These are phyloP conservation scores for Raphanus hybrid DNA, from an alignment of 441 rosid species.

Conservation along the genomic window DNA sequence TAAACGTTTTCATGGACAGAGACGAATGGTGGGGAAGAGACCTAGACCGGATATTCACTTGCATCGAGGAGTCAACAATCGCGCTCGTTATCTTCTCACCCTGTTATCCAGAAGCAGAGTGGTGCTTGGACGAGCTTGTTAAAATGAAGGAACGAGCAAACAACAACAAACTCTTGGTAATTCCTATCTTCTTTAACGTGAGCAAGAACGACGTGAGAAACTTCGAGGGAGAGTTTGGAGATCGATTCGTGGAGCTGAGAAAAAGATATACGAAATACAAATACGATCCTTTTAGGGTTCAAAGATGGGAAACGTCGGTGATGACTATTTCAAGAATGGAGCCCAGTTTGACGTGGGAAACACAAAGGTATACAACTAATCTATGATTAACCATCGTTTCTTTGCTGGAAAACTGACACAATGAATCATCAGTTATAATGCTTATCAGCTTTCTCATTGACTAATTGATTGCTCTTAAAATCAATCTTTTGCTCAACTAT, in stretches of 20 bases:
- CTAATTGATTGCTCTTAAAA: neutral
- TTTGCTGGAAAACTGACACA: constrained; percentile 7
- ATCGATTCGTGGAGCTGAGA: constrained; percentile 26
- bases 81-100: constrained; percentile 30
- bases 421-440: neutral
- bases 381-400: neutral
- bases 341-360: constrained; percentile 24
- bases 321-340: constrained; percentile 20
- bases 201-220: constrained; percentile 28
- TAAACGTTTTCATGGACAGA: constrained; percentile 23
- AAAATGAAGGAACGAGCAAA: constrained; percentile 25
- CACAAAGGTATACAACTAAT: constrained; percentile 18
- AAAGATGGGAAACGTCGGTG: constrained; percentile 35
- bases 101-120: constrained; percentile 12
- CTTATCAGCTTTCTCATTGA: neutral
- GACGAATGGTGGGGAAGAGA: constrained; percentile 30
- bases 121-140: constrained; percentile 36
- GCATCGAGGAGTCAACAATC: constrained; percentile 26
- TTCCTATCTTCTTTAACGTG: constrained; percentile 31
- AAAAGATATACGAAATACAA: constrained; percentile 17
- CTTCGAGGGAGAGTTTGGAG: constrained; percentile 30
- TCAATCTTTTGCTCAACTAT: neutral
- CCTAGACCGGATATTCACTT: constrained; percentile 5
- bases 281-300: constrained; percentile 30
- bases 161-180: constrained; percentile 24